Conservation (phyloP, 1,284 basidiomycete species). For the Microstroma glucosiphilum region DNA sequence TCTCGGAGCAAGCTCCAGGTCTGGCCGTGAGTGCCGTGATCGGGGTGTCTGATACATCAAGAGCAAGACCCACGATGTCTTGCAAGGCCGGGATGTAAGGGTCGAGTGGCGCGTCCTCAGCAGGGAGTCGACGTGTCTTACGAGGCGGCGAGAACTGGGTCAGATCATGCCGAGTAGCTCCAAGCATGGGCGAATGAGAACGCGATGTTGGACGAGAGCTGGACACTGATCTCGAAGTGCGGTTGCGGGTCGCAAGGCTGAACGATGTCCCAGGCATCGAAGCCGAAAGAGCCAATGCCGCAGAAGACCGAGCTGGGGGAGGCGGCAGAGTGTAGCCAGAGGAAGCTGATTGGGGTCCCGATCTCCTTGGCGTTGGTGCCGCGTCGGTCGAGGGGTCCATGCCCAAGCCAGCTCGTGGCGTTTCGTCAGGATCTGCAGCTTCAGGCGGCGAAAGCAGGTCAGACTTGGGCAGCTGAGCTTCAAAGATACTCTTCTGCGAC, state of each 20-base stretch:
- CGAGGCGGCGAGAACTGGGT: constrained; percentile 37
- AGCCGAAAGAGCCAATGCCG: constrained; percentile 21
- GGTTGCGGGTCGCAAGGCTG: constrained; percentile 8
- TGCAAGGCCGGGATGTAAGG: constrained; percentile 71
- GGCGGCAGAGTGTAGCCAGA: constrained; percentile 16
- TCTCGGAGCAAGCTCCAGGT: constrained; percentile 74
- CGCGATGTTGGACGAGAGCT: constrained; percentile 93
- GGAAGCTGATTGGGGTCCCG: constrained; percentile 7
- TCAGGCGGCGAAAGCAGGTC: too few species aligned
- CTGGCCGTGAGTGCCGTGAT: constrained; percentile 75
- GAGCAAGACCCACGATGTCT: constrained; percentile 87
- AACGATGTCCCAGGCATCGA: background rate
- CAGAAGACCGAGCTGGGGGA: constrained; percentile 14
- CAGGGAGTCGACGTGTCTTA: constrained; percentile 25
- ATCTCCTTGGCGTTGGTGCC: constrained; percentile 10
- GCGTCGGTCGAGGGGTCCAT: background rate
- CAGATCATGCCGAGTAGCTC: constrained; percentile 33
- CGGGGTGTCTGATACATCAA: constrained; percentile 85
- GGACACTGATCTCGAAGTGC: constrained; percentile 51
- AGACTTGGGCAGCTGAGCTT: too few species aligned
- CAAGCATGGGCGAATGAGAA: constrained; percentile 83
- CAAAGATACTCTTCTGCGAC: too few species aligned
- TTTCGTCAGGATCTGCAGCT: constrained; percentile 17
- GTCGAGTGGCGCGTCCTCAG: constrained; percentile 24
- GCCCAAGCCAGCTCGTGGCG: constrained; percentile 10